Base-by-base conservation (phyloP, 371 early-diverging fungal species). In the Mucor lusitanicus region DNA sequence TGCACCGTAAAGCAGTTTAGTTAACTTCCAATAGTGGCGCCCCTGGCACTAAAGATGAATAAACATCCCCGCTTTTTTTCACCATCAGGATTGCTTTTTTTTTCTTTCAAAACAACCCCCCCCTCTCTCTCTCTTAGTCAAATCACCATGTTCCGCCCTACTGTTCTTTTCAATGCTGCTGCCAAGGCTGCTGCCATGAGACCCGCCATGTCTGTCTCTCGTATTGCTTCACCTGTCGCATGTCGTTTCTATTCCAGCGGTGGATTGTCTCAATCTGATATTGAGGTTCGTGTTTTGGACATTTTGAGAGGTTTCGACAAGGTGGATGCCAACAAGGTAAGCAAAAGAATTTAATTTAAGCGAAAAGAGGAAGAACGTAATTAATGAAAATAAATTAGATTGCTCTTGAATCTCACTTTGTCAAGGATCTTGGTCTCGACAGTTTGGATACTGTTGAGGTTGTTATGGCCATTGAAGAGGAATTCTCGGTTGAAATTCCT, bases 381-480 rank as follows among this genome's bases (percentile, higher is more conserved):
- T 44, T 44, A 44, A 44, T 39, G 15, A 2, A 48, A 46, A 27
- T 23, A 19, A 32, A 59, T 42, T 83, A 97, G 98, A 81, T 98
- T 62, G 78, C 94, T 33, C 82, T 91, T 64, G 85, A 91, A 67
- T 88, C 98, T 33, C 90, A 93, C 80, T 97, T 98, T 77, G 85
- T 86, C 79, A 91, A 92, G 72, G 99, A 98, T 78, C 93, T 99
- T 69, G 95, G 95, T 17, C 82, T 99, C 65, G 99, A 99, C 81
- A 91, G 92, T 74, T 86, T 99, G 74, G 98, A 98, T 81, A 92
- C 95, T 63, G 97, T 98, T 48, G 99, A 99, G 83, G 96, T 98
- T 63, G 95, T 97, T 59, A 98, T 99, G 96, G 97, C 97, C 54
- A 90, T 99, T 69, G 99, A 99, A 85, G 98, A 99, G 73, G 99